These are phyloP conservation scores for Penicillium italicum DNA, from an alignment of 2,329 filamentous ascomycete genomes.

Conservation along the genomic window DNA sequence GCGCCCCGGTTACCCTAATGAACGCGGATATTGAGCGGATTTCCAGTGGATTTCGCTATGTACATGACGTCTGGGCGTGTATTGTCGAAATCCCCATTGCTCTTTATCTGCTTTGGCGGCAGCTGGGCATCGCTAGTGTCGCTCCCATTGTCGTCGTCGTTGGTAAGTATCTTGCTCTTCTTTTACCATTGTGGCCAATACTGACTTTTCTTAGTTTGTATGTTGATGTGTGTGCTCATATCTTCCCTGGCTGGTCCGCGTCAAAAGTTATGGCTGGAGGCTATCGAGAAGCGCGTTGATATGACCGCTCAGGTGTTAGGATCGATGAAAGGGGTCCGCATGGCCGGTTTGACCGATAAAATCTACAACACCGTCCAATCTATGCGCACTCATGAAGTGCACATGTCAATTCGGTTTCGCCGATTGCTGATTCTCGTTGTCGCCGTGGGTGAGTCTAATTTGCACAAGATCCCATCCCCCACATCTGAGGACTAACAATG, in stretches of 20 bases:
- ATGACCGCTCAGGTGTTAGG: not conserved
- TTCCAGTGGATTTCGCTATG: not conserved
- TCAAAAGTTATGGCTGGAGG: not conserved
- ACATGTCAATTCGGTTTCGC: slow-evolving; percentile 28
- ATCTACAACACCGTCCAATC: slow-evolving; percentile 33
- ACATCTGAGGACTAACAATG: not conserved
- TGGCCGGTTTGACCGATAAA: slow-evolving; percentile 6
- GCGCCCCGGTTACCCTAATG: not conserved
- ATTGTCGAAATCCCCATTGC: not conserved
- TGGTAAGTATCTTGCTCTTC: not conserved
- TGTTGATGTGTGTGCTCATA: not conserved
- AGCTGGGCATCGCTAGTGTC: not conserved
- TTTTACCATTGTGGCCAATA: not conserved
- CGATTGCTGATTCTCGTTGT: not conserved
- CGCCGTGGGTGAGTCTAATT: not conserved
- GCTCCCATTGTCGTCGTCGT: not conserved
- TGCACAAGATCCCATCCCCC: not conserved
- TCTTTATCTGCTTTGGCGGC: not conserved
- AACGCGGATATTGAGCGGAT: not conserved
- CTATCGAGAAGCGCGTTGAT: not conserved
- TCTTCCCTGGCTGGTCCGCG: not conserved
- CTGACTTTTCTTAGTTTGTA: not conserved
- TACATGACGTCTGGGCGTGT: not conserved
- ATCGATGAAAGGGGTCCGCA: not conserved
- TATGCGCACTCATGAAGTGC: slow-evolving; percentile 36